A percentile compares a stretch with the other conserved stretches of the same genome.
Evolutionary conservation across 2,329 filamentous ascomycete genomes (phyloP).

Genomic region (Exophiala phaeomuriformis): DNA sequence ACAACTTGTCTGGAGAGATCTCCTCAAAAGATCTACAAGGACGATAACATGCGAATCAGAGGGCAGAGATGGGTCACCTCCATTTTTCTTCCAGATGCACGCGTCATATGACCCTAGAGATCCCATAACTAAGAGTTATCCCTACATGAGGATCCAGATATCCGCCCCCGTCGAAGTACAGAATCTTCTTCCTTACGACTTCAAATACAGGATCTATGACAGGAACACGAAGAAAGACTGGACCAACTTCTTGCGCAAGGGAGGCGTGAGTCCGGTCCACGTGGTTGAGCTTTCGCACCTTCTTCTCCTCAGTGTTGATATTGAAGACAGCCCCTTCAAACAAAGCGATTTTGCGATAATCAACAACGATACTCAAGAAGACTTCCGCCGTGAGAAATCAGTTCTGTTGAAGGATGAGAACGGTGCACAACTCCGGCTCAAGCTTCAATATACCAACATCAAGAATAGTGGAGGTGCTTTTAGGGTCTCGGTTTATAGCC

Average conservation of each 20-base stretch:
- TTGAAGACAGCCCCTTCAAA: conserved; percentile 93
- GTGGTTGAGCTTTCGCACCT: conserved; percentile 94
- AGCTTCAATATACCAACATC: conserved; percentile 82
- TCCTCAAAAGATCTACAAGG: conserved; percentile 74
- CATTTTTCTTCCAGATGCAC: conserved; percentile 96
- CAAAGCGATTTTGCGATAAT: conserved; percentile 96
- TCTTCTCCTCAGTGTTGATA: conserved; percentile 82
- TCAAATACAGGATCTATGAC: conserved; percentile 98
- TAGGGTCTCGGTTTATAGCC: conserved; percentile 89
- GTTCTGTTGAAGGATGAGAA: conserved; percentile 78
- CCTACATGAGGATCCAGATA: conserved; percentile 87
- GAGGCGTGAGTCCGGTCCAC: conserved; percentile 92
- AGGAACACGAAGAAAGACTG: conserved; percentile 98
- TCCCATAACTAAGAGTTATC: conserved; percentile 75
- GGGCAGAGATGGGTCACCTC: conserved; percentile 63
- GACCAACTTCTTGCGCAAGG: conserved; percentile 96
- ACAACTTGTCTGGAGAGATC: conserved; percentile 83
- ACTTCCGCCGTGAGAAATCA: conserved; percentile 76
- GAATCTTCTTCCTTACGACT: conserved; percentile 91
- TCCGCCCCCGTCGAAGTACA: conserved; percentile 91
- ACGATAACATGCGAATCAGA: conserved; percentile 87
- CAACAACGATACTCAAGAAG: conserved; percentile 78
- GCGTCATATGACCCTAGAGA: conserved; percentile 77
- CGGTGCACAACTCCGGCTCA: conserved; percentile 69
- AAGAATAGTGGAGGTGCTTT: conserved; percentile 92